Evolutionary conservation across 441 rosid species (phyloP), one percentile per base, ranked within the genome.

Genomic region (Geranium incanum): DNA sequence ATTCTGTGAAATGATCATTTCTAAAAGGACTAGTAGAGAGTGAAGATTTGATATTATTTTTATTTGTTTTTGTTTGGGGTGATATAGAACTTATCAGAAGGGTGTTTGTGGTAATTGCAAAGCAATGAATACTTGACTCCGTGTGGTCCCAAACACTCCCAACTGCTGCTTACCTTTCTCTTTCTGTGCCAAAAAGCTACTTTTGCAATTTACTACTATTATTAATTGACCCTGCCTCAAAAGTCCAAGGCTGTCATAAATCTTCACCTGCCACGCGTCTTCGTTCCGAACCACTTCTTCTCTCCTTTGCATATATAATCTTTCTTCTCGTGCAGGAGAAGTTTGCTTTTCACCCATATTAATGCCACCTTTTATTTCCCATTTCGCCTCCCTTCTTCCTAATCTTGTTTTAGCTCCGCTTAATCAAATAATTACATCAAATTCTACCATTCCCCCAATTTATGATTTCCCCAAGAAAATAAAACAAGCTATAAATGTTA

Each of bases 181-280:
- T 59, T 59, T 59, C 65, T 59, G 36, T 59, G 65, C 65, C 65
- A 59, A 59, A 59, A 59, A 59, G 65, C 65, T 59, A 59, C 65
- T 59, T 59, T 59, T 59, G 65, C 65, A 6, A 19, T 59, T 59
- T 59, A 59, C 65, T 59, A 59, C 65, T 18, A 59, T 21, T 59
- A 59, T 19, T 59, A 33, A 59, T 59, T 59, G 65, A 59, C 65
- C 15, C 63, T 59, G 65, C 65, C 65, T 6, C 65, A 6, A 59
- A 59, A 59, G 65, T 59, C 65, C 33, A 59, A 59, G 33, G 65
- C 65, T 59, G 33, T 59, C 65, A 59, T 59, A 18, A 59, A 59
- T 59, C 65, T 50, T 59, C 65, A 59, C 36, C 65, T 19, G 65
- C 65, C 65, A 59, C 65, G 65, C 65, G 33, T 59, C 33, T 59